These are phyloP conservation scores for Colletotrichum liaoningense DNA, from an alignment of 2,329 filamentous ascomycete species.

Conservation along the genomic window DNA sequence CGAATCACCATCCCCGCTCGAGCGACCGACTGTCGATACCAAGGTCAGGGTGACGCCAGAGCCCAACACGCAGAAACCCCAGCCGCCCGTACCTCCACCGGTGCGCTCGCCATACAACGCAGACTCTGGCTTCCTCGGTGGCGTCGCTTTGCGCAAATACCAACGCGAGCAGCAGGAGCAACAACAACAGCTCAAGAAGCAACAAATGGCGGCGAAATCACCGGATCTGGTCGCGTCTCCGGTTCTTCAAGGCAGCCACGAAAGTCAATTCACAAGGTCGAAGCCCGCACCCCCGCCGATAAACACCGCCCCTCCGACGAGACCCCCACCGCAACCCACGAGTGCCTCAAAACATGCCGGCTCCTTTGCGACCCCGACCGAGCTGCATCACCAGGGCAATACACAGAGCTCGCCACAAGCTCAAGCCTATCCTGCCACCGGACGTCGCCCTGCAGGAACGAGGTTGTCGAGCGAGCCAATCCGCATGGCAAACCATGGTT, in stretches of 20 bases:
- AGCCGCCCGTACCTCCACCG: slow-evolving; percentile 42
- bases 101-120: slow-evolving; percentile 48
- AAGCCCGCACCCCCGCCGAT: slow-evolving; percentile 50
- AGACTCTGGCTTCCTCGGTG: slow-evolving; percentile 64
- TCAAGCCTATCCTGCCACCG: slow-evolving; percentile 39
- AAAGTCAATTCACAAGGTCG: slow-evolving; percentile 42
- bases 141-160: slow-evolving; percentile 64
- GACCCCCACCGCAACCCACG: slow-evolving; percentile 42
- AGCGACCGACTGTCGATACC: slow-evolving; percentile 33
- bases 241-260: slow-evolving; percentile 35
- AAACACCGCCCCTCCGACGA: slow-evolving; percentile 47
- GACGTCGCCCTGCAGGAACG: slow-evolving; percentile 56
- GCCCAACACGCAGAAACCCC: slow-evolving; percentile 31
- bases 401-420: slow-evolving; percentile 9
- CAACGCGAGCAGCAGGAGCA: slow-evolving; percentile 51
- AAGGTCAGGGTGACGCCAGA: slow-evolving; percentile 28
- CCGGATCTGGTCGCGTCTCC: slow-evolving; percentile 13
- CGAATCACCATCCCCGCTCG: slow-evolving; percentile 28
- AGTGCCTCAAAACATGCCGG: slow-evolving; percentile 47
- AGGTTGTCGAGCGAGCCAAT: slow-evolving; percentile 53
- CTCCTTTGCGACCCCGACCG: slow-evolving; percentile 63
- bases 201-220: slow-evolving; percentile 31
- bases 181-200: slow-evolving; percentile 33
- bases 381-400: slow-evolving; percentile 48
- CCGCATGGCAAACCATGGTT: slow-evolving; percentile 43